phyloP scores from a whole-genome alignment of 176 grass and related monocot genomes.

The Musa itinerans region DNA sequence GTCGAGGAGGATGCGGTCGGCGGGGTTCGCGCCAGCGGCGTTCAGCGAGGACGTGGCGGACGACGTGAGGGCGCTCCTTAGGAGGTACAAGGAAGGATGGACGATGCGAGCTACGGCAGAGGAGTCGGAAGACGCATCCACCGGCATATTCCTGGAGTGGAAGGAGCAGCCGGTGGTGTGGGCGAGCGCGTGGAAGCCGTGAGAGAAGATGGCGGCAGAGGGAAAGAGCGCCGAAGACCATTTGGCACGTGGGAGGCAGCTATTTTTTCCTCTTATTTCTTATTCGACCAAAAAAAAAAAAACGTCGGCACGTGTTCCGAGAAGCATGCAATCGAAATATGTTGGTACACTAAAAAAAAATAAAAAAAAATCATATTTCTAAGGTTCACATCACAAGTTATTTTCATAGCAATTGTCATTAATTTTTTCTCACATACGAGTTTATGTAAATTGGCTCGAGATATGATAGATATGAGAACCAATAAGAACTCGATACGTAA shows the following conservation, averaged over 20 bases:
- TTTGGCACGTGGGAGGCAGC: not conserved
- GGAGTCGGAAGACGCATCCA: slow-evolving; percentile 18
- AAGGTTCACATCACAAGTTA: not conserved
- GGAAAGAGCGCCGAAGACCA: not conserved
- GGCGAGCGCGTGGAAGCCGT: slow-evolving; percentile 90
- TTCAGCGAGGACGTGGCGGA: slow-evolving; percentile 96
- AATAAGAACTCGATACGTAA: too few relatives aligned
- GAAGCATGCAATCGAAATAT: not conserved
- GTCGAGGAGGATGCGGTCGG: slow-evolving; percentile 48
- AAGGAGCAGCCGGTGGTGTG: slow-evolving; percentile 95
- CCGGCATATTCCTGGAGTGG: slow-evolving; percentile 74
- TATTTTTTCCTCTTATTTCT: not conserved
- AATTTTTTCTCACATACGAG: too few relatives aligned
- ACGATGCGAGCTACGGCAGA: slow-evolving; percentile 47
- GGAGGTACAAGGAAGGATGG: slow-evolving; percentile 87
- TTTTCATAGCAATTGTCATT: not conserved
- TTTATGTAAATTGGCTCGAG: too few relatives aligned
- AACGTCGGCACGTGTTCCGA: not conserved
- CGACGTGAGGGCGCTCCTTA: slow-evolving; percentile 73
- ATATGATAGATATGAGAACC: too few relatives aligned
- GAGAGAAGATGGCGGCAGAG: not conserved
- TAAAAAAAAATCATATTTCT: too few relatives aligned
- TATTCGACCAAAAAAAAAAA: not conserved
- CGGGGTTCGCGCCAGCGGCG: slow-evolving; percentile 56
- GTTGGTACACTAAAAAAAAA: not conserved